phyloP scores from a whole-genome alignment of 805 yeast species.

The Zygosaccharomyces bisporus region DNA sequence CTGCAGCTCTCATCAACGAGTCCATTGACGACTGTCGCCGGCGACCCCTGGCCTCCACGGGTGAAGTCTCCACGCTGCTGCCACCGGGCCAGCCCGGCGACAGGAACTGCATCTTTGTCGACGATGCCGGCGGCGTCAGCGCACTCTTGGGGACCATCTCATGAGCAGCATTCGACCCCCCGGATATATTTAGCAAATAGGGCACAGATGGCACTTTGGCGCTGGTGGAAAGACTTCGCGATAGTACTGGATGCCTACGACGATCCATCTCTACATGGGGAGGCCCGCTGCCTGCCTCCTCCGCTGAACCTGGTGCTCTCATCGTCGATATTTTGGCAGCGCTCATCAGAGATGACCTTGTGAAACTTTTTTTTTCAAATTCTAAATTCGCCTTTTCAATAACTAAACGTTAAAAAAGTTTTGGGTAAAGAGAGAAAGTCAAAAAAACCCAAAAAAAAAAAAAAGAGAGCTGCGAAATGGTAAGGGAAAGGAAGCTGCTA shows the following conservation, averaged over 20 bases:
- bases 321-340: conserved; percentile 14
- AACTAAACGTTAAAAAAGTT: conserved; percentile 7
- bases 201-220: conserved; percentile 13
- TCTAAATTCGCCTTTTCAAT: conserved; percentile 3
- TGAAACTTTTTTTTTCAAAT: neutral
- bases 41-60: conserved; percentile 6
- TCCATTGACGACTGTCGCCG: conserved; percentile 21
- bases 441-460: no score
- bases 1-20: conserved; percentile 27
- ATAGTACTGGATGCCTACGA: conserved; percentile 9
- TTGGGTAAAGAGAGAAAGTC: no score
- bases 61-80: conserved; percentile 7
- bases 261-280: conserved; percentile 1
- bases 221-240: conserved; percentile 8
- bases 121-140: conserved; percentile 12
- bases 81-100: conserved; percentile 11
- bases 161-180: neutral
- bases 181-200: conserved; percentile 11
- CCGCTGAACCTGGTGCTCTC: conserved; percentile 9
- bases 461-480: neutral
- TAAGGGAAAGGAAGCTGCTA: neutral
- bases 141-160: conserved; percentile 8
- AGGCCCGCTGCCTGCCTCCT: conserved; percentile 4
- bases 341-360: conserved; percentile 11
- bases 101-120: conserved; percentile 9